These are phyloP conservation scores for Scheffersomyces stambukii DNA, from an alignment of 1,139 yeast species.

Conservation along the genomic window DNA sequence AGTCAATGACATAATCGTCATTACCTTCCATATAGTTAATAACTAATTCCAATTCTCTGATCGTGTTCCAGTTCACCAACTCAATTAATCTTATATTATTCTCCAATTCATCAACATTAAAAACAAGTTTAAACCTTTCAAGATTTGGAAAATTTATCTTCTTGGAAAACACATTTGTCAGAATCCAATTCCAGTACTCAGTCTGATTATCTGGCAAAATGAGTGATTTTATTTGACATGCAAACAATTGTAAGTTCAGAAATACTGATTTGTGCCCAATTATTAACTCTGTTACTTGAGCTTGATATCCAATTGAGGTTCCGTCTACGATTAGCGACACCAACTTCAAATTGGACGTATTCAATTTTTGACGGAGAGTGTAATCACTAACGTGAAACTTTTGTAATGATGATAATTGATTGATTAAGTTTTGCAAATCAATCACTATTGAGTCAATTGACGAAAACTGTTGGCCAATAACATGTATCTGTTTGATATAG, in stretches of 20 bases:
- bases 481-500: conserved; percentile 19
- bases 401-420: conserved; percentile 7
- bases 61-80: conserved; percentile 15
- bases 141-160: conserved; percentile 7
- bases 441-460: conserved; percentile 6
- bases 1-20: conserved; percentile 37
- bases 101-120: conserved; percentile 8
- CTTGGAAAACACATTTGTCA: conserved; percentile 5
- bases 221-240: conserved; percentile 10
- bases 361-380: conserved; percentile 11
- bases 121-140: conserved; percentile 16
- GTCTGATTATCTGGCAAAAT: conserved; percentile 13
- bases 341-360: conserved; percentile 7
- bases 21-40: conserved; percentile 31
- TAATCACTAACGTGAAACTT: conserved; percentile 14
- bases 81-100: conserved; percentile 6
- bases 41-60: conserved; percentile 21
- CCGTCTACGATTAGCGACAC: conserved; percentile 12
- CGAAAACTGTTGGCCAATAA: conserved; percentile 13
- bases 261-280: conserved; percentile 6
- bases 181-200: conserved; percentile 16
- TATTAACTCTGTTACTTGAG: conserved; percentile 9
- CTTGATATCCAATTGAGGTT: conserved; percentile 1
- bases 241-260: conserved; percentile 2
- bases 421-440: conserved; percentile 10